Conservation (phyloP, 2,329 filamentous ascomycete species). For the Fusarium tricinctum region DNA sequence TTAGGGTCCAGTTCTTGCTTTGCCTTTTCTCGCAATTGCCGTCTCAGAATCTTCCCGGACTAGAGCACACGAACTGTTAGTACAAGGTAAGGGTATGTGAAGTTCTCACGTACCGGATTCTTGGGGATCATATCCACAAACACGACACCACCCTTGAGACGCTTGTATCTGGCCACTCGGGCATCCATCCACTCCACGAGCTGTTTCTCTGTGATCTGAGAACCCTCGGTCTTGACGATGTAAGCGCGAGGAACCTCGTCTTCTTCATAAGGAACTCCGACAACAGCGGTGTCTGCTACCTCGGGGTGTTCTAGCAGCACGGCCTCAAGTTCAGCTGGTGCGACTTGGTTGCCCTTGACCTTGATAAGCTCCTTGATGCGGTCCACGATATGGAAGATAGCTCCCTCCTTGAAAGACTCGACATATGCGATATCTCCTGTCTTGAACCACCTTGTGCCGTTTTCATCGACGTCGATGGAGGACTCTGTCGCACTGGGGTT, state of each 20-base stretch:
- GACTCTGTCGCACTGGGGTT: slow-evolving; percentile 76
- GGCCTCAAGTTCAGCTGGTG: slow-evolving; percentile 81
- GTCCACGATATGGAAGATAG: slow-evolving; percentile 74
- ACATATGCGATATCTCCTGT: slow-evolving; percentile 82
- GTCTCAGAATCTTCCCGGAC: slow-evolving; percentile 35
- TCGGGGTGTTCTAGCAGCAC: slow-evolving; percentile 77
- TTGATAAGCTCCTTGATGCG: slow-evolving; percentile 75
- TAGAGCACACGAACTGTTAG: background rate
- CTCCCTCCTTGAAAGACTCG: slow-evolving; percentile 66
- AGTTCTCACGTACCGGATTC: slow-evolving; percentile 63
- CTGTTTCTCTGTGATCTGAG: slow-evolving; percentile 62
- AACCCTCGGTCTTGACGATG: slow-evolving; percentile 63
- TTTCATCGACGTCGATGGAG: slow-evolving; percentile 62
- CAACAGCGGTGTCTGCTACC: slow-evolving; percentile 79
- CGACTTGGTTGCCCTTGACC: slow-evolving; percentile 80
- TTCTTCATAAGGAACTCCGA: slow-evolving; percentile 56
- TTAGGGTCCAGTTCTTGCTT: slow-evolving; percentile 23
- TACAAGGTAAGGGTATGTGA: background rate
- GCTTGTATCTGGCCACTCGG: slow-evolving; percentile 76
- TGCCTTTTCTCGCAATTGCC: slow-evolving; percentile 26
- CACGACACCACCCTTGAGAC: slow-evolving; percentile 70
- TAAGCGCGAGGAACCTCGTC: slow-evolving; percentile 74
- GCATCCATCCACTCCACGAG: slow-evolving; percentile 68
- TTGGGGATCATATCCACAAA: slow-evolving; percentile 77
- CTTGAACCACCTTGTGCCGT: slow-evolving; percentile 74